Conservation (phyloP, 2,329 filamentous ascomycete species). For the Coniochaeta ligniaria region DNA sequence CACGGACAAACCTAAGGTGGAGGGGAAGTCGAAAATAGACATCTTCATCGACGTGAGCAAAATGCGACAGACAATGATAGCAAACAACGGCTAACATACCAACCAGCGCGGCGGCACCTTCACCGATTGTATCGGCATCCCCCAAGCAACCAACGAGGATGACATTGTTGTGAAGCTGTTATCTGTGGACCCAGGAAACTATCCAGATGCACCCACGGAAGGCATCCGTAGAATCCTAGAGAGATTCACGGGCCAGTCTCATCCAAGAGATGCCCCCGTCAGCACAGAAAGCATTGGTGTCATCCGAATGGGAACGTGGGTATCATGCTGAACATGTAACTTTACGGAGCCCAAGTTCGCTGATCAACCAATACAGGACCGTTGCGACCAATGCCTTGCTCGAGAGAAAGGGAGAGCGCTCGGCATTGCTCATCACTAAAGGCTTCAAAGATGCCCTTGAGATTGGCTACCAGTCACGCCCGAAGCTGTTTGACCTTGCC, state of each 20-base stretch:
- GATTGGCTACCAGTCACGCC: conserved; percentile 59
- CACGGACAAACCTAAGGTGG: background rate
- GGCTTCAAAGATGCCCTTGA: conserved; percentile 59
- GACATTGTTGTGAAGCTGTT: conserved; percentile 61
- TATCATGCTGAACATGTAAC: background rate
- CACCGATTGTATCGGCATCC: conserved; percentile 56
- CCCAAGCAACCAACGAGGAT: conserved; percentile 45
- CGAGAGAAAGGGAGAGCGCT: conserved; percentile 58
- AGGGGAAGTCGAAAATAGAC: background rate
- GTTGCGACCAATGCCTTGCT: conserved; percentile 62
- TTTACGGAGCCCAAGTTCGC: background rate
- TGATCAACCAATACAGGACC: conserved; percentile 14
- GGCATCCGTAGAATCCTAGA: conserved; percentile 55
- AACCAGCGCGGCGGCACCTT: conserved; percentile 47
- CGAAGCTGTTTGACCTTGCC: conserved; percentile 59
- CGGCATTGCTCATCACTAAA: conserved; percentile 58
- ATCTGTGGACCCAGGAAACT: conserved; percentile 59
- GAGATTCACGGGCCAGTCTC: conserved; percentile 48
- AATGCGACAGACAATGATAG: background rate
- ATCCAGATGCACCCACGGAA: conserved; percentile 59
- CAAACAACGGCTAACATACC: background rate
- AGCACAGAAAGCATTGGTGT: conserved; percentile 38
- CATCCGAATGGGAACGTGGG: conserved; percentile 53
- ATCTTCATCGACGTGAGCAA: background rate
- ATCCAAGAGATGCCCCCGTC: conserved; percentile 52